Evolutionary conservation across 2,329 filamentous ascomycete genomes (phyloP).

Genomic region (Penicillium psychrosexuale): DNA sequence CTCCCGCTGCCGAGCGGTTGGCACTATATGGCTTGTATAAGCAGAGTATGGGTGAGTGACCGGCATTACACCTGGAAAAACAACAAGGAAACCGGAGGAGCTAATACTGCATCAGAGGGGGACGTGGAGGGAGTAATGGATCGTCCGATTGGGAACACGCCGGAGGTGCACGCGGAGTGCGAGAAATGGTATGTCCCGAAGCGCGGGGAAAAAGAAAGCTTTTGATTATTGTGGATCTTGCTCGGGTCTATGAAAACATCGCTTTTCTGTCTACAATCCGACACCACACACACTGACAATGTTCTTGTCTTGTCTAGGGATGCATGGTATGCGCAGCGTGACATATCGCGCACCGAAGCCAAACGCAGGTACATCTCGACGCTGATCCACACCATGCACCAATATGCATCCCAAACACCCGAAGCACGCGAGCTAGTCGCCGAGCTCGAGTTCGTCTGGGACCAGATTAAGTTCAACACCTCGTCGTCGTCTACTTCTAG

Average conservation of each 20-base stretch:
- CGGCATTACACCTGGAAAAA: not conserved
- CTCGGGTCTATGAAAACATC: not conserved
- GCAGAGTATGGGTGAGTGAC: conserved; percentile 74
- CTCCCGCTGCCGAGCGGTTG: conserved; percentile 78
- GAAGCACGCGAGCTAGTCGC: conserved; percentile 84
- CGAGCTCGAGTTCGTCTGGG: conserved; percentile 99
- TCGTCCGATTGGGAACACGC: conserved; percentile 59
- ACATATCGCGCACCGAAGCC: conserved; percentile 81
- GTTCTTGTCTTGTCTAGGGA: conserved; percentile 52
- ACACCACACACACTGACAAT: not conserved
- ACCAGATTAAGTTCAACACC: conserved; percentile 87
- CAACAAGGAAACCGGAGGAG: not conserved
- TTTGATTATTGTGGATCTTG: not conserved
- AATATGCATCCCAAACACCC: conserved; percentile 76
- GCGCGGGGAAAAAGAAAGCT: not conserved
- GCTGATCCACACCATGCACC: conserved; percentile 94
- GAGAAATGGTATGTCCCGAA: conserved; percentile 61
- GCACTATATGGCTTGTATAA: conserved; percentile 98
- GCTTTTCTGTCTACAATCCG: not conserved
- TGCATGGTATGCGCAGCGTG: conserved; percentile 87
- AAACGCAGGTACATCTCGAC: conserved; percentile 93
- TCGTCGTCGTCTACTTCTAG: conserved; percentile 55
- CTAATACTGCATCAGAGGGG: conserved; percentile 59
- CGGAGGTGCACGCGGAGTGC: conserved; percentile 53
- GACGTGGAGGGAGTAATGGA: conserved; percentile 94